phyloP scores from a whole-genome alignment of 2,329 filamentous ascomycete genomes.

The Exophiala xenobiotica region DNA sequence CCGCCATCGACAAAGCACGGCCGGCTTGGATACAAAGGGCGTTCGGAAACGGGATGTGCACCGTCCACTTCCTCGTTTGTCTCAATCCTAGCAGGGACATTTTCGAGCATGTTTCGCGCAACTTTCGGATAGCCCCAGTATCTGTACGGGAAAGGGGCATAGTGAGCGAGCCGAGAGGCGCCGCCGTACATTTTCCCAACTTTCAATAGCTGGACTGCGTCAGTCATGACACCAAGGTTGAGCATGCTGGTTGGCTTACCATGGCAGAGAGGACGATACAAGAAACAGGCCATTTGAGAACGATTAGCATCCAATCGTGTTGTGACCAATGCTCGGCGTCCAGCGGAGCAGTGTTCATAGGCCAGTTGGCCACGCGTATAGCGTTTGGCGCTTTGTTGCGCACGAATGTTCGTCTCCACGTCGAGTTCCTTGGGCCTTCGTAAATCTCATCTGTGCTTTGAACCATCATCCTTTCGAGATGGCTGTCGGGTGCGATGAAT shows the following conservation, averaged over 20 bases:
- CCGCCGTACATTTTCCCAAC: constrained; percentile 1
- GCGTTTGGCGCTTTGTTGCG: constrained; percentile 8
- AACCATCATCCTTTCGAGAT: constrained; percentile 12
- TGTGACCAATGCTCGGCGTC: constrained; percentile 4
- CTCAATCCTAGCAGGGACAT: background rate
- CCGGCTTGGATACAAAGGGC: constrained; percentile 10
- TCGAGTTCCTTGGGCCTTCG: constrained; percentile 3
- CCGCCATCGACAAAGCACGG: constrained; percentile 8
- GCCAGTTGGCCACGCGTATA: constrained; percentile 14
- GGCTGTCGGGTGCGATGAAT: constrained; percentile 3
- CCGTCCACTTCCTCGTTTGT: background rate
- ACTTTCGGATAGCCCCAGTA: constrained; percentile 14
- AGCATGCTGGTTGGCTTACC: constrained; percentile 1
- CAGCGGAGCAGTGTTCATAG: constrained; percentile 6
- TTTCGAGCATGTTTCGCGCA: constrained; percentile 10
- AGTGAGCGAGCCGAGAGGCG: background rate
- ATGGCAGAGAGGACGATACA: constrained; percentile 2
- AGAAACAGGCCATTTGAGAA: constrained; percentile 9
- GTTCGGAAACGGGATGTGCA: constrained; percentile 10
- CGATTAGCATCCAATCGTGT: constrained; percentile 6
- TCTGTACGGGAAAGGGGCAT: constrained; percentile 2
- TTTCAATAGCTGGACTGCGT: background rate
- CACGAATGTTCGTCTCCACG: constrained; percentile 14
- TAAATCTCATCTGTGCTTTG: constrained; percentile 12
- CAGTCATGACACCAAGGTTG: background rate